Evolutionary conservation across 768 basidiomycete species (phyloP).

Genomic region (Heimioporus sp.): DNA sequence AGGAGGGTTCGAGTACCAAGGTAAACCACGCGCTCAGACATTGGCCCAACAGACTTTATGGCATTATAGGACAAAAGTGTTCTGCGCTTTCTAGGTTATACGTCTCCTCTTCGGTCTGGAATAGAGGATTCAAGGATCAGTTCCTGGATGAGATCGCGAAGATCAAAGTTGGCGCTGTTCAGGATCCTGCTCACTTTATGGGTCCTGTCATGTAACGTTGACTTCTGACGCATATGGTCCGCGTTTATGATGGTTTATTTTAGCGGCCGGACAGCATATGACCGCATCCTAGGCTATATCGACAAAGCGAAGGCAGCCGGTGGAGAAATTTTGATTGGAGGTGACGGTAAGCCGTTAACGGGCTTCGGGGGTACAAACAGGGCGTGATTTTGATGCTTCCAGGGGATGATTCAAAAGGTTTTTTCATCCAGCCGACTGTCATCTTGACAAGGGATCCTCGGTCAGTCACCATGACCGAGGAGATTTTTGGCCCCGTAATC

Average conservation of each 20-base stretch:
- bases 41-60: background rate
- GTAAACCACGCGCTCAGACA: conserved; percentile 33
- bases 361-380: too few species aligned
- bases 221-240: background rate
- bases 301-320: conserved; percentile 84
- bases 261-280: conserved; percentile 84
- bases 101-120: conserved; percentile 86
- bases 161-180: conserved; percentile 80
- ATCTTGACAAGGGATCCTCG: conserved; percentile 90
- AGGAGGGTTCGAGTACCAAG: conserved; percentile 95
- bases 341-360: conserved; percentile 51
- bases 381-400: background rate
- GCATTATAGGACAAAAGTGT: conserved; percentile 82
- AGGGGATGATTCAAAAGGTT: conserved; percentile 91
- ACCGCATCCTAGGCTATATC: conserved; percentile 82
- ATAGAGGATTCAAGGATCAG: conserved; percentile 78
- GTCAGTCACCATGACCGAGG: conserved; percentile 86
- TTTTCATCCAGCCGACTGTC: conserved; percentile 91
- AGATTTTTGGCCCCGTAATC: conserved; percentile 96
- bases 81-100: conserved; percentile 91
- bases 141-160: conserved; percentile 72
- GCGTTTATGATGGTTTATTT: background rate
- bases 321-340: conserved; percentile 88
- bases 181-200: conserved; percentile 83
- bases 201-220: conserved; percentile 87